These are phyloP conservation scores for Lepidium africanum DNA, from an alignment of 345 rosid genomes.

Conservation along the genomic window DNA sequence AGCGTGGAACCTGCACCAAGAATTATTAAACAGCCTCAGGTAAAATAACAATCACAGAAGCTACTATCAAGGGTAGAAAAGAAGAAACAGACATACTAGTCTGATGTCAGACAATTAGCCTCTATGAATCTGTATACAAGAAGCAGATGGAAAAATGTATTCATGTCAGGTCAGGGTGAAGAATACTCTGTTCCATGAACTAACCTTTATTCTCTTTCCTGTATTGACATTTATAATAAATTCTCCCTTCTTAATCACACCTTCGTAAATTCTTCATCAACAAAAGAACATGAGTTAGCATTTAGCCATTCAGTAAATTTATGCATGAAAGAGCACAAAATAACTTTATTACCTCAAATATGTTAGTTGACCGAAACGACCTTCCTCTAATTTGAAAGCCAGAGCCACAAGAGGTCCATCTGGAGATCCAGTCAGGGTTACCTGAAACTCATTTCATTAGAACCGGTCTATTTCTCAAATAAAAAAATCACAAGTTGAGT, in stretches of 20 bases:
- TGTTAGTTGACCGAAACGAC: constrained; percentile 93
- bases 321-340: not conserved
- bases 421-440: constrained; percentile 68
- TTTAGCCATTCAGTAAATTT: not conserved
- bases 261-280: constrained; percentile 77
- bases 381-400: constrained; percentile 98
- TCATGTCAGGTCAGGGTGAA: not conserved
- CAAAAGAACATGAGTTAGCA: constrained; percentile 23
- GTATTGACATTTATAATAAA: constrained; percentile 81
- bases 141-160: not conserved
- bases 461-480: not conserved
- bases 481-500: constrained; percentile 2
- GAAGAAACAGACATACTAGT: not conserved
- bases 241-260: constrained; percentile 91
- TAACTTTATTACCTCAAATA: constrained; percentile 60
- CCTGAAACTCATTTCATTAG: constrained; percentile 37
- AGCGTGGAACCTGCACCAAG: constrained; percentile 71
- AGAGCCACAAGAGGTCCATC: constrained; percentile 96
- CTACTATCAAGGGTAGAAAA: not conserved
- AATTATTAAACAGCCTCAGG: not conserved
- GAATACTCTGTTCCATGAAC: constrained; percentile 15
- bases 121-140: not conserved
- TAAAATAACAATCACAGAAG: not conserved
- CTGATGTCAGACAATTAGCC: not conserved
- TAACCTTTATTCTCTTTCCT: constrained; percentile 90